phyloP scores from a whole-genome alignment of 2,329 filamentous ascomycete genomes.

The Sporothrix euskadiensis region DNA sequence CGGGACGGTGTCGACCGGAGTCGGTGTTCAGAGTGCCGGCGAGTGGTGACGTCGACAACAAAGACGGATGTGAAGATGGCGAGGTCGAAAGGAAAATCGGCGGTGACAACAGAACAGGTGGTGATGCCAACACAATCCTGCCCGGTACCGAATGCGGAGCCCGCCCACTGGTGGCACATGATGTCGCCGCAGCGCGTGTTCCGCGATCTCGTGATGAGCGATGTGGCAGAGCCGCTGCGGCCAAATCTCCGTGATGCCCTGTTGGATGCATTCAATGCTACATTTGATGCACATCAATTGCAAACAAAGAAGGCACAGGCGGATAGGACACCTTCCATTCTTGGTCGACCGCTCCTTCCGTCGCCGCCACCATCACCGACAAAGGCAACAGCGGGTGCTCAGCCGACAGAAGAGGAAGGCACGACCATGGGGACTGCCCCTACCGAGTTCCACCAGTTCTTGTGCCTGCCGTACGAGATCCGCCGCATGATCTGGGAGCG shows the following conservation, averaged over 20 bases:
- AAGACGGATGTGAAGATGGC: not conserved
- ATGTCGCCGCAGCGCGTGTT: constrained; percentile 31
- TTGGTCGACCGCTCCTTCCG: not conserved
- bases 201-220: constrained; percentile 31
- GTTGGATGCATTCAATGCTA: constrained; percentile 20
- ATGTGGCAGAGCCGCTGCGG: constrained; percentile 26
- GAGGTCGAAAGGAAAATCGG: not conserved
- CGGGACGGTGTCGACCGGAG: constrained; percentile 22
- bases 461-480: constrained; percentile 30
- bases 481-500: constrained; percentile 32
- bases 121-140: not conserved
- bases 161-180: not conserved
- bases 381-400: no score
- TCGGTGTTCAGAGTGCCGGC: constrained; percentile 25
- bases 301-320: not conserved
- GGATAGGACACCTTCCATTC: not conserved
- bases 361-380: not conserved
- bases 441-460: constrained; percentile 25
- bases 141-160: no score
- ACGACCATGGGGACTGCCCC: not conserved
- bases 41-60: not conserved
- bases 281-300: not conserved
- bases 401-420: not conserved
- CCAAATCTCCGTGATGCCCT: constrained; percentile 28
- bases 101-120: not conserved